These are phyloP conservation scores for Aspergillus coremiiformis DNA, from an alignment of 495 filamentous ascomycete genomes.

Conservation along the genomic window DNA sequence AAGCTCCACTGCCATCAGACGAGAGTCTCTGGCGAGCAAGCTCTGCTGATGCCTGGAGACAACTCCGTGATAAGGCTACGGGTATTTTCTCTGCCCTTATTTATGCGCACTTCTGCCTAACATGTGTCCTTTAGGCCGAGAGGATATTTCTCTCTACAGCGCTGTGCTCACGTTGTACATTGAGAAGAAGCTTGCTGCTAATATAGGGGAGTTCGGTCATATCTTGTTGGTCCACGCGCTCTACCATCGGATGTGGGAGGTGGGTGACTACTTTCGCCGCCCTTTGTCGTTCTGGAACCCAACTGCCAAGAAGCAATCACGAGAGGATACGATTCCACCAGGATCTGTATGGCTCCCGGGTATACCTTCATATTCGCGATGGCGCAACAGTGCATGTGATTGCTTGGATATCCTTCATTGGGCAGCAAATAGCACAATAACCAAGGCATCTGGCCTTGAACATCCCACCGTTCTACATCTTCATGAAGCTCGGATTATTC, in stretches of 20 bases:
- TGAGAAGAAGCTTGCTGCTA: slow-evolving; percentile 39
- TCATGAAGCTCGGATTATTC: slow-evolving; percentile 39
- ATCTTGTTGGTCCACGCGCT: slow-evolving; percentile 45
- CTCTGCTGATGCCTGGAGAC: slow-evolving; percentile 32
- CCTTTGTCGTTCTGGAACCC: slow-evolving; percentile 45
- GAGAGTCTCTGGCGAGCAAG: slow-evolving; percentile 41
- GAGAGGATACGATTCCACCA: slow-evolving; percentile 28
- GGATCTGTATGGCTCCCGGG: slow-evolving; percentile 45
- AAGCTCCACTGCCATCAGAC: slow-evolving; percentile 37
- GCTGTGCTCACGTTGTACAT: slow-evolving; percentile 43
- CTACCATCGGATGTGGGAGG: slow-evolving; percentile 46
- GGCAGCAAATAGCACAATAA: slow-evolving; percentile 42
- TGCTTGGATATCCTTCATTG: slow-evolving; percentile 50
- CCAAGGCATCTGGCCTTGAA: slow-evolving; percentile 40
- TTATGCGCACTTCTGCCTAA: slow-evolving; percentile 3
- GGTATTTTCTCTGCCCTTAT: slow-evolving; percentile 14
- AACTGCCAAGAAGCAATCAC: slow-evolving; percentile 37
- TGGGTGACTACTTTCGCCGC: slow-evolving; percentile 39
- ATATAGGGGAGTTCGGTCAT: slow-evolving; percentile 41
- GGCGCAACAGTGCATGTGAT: slow-evolving; percentile 50
- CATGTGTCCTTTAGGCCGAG: slow-evolving; percentile 8
- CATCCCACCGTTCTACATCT: slow-evolving; percentile 47
- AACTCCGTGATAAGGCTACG: slow-evolving; percentile 19
- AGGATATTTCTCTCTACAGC: slow-evolving; percentile 34
- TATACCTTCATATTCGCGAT: slow-evolving; percentile 44